phyloP scores from a whole-genome alignment of 768 basidiomycete species.

The Mycena capillaripes region DNA sequence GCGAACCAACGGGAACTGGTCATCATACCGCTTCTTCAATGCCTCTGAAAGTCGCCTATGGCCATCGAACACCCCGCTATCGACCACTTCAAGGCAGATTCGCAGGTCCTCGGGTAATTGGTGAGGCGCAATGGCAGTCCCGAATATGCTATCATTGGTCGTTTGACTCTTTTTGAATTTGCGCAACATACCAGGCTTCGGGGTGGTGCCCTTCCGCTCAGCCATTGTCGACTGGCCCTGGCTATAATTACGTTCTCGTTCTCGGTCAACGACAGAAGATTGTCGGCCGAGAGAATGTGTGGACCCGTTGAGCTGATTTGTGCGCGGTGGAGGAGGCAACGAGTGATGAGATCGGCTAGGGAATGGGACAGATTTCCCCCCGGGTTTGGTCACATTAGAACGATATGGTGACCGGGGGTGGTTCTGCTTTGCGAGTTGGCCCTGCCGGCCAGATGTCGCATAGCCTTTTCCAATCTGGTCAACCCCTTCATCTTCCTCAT shows the following conservation, averaged over 20 bases:
- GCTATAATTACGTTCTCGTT: conserved; percentile 66
- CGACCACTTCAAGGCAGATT: conserved; percentile 88
- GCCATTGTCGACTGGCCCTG: conserved; percentile 54
- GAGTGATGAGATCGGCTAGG: conserved; percentile 87
- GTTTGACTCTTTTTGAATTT: conserved; percentile 79
- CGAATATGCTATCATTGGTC: conserved; percentile 59
- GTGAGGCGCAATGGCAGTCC: conserved; percentile 76
- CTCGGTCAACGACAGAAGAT: conserved; percentile 65
- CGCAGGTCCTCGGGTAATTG: conserved; percentile 91
- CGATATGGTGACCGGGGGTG: conserved; percentile 88
- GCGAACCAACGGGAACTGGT: conserved; percentile 94
- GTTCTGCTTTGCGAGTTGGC: conserved; percentile 63
- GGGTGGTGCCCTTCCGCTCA: conserved; percentile 50
- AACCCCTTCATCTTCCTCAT: conserved; percentile 77
- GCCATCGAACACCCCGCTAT: conserved; percentile 89
- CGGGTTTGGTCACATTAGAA: conserved; percentile 54
- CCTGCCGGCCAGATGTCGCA: conserved; percentile 46
- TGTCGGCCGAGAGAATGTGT: conserved; percentile 85
- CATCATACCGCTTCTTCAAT: conserved; percentile 91
- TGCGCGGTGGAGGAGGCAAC: conserved; percentile 74
- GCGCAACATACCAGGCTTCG: conserved; percentile 68
- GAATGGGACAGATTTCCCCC: conserved; percentile 73
- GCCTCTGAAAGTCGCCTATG: conserved; percentile 90
- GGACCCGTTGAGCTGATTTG: conserved; percentile 68
- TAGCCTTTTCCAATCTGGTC: conserved; percentile 66